Percentiles rank a stretch among this genome's conserved stretches.
phyloP scores from a whole-genome alignment of 441 rosid genomes.

The Gossypium gossypioides region DNA sequence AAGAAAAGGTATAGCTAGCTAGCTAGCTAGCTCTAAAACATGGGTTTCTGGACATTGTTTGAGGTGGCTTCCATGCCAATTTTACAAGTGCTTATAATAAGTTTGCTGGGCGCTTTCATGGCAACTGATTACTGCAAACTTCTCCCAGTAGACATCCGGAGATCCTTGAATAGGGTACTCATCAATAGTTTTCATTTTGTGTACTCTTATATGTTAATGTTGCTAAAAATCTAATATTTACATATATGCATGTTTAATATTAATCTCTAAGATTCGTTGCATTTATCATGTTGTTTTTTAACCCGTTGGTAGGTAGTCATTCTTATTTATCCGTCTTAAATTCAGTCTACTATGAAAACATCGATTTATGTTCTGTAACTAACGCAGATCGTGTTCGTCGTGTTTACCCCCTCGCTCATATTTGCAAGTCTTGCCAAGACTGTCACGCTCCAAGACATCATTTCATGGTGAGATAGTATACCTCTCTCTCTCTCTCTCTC shows the following conservation, averaged over 20 bases:
- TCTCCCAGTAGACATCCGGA: conserved; percentile 37
- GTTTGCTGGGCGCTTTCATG: conserved; percentile 53
- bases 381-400: conserved; percentile 39
- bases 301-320: not conserved
- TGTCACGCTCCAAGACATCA: conserved; percentile 66
- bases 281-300: not conserved
- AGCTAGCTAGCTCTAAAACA: conserved; percentile 10
- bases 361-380: not conserved
- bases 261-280: not conserved
- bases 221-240: too few relatives aligned
- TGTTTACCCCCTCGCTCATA: conserved; percentile 76
- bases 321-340: not conserved
- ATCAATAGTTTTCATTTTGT: not conserved
- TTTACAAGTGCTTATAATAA: conserved; percentile 46
- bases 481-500: not conserved
- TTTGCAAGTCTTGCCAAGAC: conserved; percentile 77
- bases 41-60: conserved; percentile 62
- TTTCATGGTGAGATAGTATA: conserved; percentile 52
- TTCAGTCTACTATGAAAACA: not conserved
- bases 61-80: conserved; percentile 58
- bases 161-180: conserved; percentile 48
- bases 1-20: not conserved
- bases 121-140: conserved; percentile 44
- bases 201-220: too few relatives aligned
- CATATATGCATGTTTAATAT: too few relatives aligned